Evolutionary conservation across 2,329 filamentous ascomycete species (phyloP).

Genomic region (Microsporum canis): DNA sequence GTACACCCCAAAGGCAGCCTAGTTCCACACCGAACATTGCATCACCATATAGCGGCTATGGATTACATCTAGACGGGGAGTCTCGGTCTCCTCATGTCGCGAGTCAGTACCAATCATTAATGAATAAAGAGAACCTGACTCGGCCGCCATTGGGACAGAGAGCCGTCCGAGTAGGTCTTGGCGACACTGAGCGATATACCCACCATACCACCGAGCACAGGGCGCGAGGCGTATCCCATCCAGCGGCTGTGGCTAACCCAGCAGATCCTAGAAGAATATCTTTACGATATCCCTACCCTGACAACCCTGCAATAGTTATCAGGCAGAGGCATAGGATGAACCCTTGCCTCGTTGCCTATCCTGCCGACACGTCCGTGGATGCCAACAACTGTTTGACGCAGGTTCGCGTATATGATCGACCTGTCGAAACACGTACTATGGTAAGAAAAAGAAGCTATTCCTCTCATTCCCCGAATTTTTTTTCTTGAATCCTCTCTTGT

Average conservation of each 20-base stretch:
- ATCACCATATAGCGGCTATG: neutral
- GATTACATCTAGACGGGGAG: neutral
- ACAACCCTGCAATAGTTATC: neutral
- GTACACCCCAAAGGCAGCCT: neutral
- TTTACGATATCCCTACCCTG: neutral
- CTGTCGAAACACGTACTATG: neutral
- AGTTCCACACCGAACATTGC: neutral
- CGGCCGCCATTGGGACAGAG: neutral
- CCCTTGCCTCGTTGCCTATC: neutral
- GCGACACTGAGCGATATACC: neutral
- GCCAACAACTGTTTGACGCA: neutral
- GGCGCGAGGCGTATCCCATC: neutral
- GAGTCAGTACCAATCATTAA: neutral
- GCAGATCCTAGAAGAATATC: neutral
- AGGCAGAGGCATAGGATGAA: neutral
- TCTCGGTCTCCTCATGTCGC: neutral
- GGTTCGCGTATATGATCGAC: slow-evolving; percentile 1
- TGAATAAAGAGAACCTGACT: neutral
- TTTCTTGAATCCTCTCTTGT: neutral
- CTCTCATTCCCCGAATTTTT: neutral
- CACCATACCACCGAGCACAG: neutral
- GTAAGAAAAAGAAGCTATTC: slow-evolving; percentile 1
- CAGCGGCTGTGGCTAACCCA: neutral
- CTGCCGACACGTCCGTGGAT: neutral
- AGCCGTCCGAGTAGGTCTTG: neutral